Evolutionary conservation across 805 yeast genomes (phyloP), one percentile per base, ranked within the genome.

Genomic region (Kodamaea kaohsiungensis): DNA sequence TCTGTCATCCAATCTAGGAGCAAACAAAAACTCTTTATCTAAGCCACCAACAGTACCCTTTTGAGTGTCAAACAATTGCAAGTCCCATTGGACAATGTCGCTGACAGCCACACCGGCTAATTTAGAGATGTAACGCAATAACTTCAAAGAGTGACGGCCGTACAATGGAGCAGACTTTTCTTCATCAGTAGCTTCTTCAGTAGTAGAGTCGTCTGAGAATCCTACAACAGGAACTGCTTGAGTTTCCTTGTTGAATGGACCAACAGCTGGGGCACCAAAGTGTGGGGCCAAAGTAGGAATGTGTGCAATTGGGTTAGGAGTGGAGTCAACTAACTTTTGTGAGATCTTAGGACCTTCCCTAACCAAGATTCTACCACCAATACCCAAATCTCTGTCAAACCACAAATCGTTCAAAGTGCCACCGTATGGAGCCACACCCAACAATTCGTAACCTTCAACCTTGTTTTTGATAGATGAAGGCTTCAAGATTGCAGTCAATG

Each of bases 201-300:
- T 64, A 9, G 53, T 48, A 12, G 19, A 17, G 19, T 40, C 45
- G 19, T 40, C 45, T n/a, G 70, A 61, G 60, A 77, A 87, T 0
- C 91, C 96, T 51, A 87, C 74, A 12, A 91, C 83, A 0, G 97
- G 97, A 16, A 89, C 88, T 50, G 88, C 85, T 64, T 86, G 84
- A 25, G 88, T 87, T 67, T 90, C 96, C 53, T 73, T 75, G 72
- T 91, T 89, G 72, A 86, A 88, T 5, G 92, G 92, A 7, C 87
- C 87, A 19, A 70, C 64, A 1, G 91, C 78, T 5, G 85, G 85
- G 7, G 68, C 73, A 47, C 96, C 96, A 67, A 90, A 91, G 72
- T 90, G 96, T 2, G 92, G 92, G 5, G 96, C 96, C 65, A 91
- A 76, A 1, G 93, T 81, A 4, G 96, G 96, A 52, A 90, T 87